Conservation (phyloP, 2,329 filamentous ascomycete species). For the Diaporthe sp. region DNA sequence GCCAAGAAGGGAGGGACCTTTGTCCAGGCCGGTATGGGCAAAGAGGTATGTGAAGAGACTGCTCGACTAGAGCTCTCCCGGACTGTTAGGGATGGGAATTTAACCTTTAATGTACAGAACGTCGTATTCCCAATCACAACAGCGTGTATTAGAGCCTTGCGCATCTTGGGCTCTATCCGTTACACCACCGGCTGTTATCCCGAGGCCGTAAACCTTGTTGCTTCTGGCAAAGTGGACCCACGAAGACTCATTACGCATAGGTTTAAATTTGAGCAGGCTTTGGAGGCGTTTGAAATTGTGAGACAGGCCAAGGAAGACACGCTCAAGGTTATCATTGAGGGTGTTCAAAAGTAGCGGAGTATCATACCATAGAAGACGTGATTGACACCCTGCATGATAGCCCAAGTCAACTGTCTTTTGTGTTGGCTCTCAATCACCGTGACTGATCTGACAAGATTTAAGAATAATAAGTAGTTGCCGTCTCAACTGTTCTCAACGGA, state of each 20-base stretch:
- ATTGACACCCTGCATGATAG: not conserved
- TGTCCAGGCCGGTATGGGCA: conserved; percentile 67
- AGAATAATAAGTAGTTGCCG: too few relatives aligned
- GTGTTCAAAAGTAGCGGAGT: conserved; percentile 35
- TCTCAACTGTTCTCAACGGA: too few relatives aligned
- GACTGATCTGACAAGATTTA: rapidly evolving
- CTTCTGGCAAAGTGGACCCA: conserved; percentile 59
- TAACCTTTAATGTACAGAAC: conserved; percentile 47
- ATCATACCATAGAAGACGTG: rapidly evolving
- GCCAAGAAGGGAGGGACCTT: conserved; percentile 62
- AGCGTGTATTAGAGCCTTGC: conserved; percentile 62
- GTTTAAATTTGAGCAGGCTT: conserved; percentile 48
- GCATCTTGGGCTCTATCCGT: conserved; percentile 64
- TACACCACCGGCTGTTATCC: conserved; percentile 66
- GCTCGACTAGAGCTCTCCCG: not conserved
- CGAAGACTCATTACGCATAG: conserved; percentile 54
- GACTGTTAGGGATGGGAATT: rapidly evolving
- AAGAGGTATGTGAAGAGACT: conserved; percentile 46
- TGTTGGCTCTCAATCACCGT: not conserved
- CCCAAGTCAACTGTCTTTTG: rapidly evolving
- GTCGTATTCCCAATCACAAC: conserved; percentile 66
- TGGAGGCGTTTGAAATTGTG: conserved; percentile 42
- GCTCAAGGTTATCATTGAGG: conserved; percentile 41
- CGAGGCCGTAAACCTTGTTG: conserved; percentile 63
- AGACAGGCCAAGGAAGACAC: conserved; percentile 37